Evolutionary conservation across 148 eudicot species (phyloP), one percentile per base, ranked within the genome.

Genomic region (Simmondsia chinensis): DNA sequence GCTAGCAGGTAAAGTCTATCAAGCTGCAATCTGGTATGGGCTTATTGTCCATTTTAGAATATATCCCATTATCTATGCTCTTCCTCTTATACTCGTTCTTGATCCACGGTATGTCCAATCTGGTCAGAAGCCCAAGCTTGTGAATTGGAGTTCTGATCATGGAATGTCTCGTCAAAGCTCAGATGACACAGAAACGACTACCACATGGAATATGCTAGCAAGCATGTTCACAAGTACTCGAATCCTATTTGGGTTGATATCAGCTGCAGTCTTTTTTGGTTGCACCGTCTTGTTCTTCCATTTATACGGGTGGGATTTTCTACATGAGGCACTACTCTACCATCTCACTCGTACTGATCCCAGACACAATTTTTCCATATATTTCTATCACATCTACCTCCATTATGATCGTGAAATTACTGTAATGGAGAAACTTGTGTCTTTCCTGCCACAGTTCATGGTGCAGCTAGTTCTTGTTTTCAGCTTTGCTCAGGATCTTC

Each of bases 1-100:
- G 17, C 39, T 40, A 44, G 46, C 77, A 85, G 97, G 87, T 43
- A 51, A 50, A 30, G 46, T 79, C 33, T 47, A 65, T 34, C 86
- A 82, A 67, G 94, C 86, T 62, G 85, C 97, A 51, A 44, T 91
- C 39, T 91, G 95, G 95, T 91, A 82, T 67, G 97, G 97, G 48
- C 76, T 89, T 38, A 81, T 84, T 57, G 97, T 89, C 56, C 97
- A 89, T 68, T 57, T 84, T 61, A 69, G 97, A 70, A 74, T 89
- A 48, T 89, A 89, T 54, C 95, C 97, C 40, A 81, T 89, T 43
- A 84, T 89, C 26, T 89, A 89, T 61, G 88, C 83, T 10, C 82
- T 85, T 63, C 87, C 97, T 5, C 71, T 85, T 37, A 29, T 86
- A 49, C 39, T 91, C 48, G 54, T 67, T 70, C 79, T 91, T 48